Evolutionary conservation across 768 basidiomycete species (phyloP).

Genomic region (Auricularia cornea): DNA sequence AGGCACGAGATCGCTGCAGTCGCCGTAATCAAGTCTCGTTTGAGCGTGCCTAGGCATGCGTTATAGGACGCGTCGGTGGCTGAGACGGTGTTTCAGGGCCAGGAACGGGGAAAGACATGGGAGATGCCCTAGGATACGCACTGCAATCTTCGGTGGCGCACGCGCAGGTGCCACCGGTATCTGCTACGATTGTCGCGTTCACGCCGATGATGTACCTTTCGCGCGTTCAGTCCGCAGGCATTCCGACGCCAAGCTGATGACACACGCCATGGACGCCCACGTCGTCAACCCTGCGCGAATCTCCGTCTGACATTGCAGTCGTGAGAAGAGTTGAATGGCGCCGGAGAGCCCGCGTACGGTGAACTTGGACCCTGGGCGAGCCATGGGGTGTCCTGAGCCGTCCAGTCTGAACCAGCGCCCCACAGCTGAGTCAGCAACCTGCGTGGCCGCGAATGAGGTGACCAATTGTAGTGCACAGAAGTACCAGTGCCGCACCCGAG

Average conservation of each 20-base stretch:
- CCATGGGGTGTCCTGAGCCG: conserved; percentile 56
- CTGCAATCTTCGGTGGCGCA: conserved; percentile 57
- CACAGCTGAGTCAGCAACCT: conserved; percentile 33
- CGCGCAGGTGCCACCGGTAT: conserved; percentile 74
- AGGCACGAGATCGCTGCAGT: conserved; percentile 73
- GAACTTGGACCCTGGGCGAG: conserved; percentile 57
- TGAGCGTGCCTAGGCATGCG: conserved; percentile 31
- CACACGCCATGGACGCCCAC: conserved; percentile 45
- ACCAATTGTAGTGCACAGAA: background rate
- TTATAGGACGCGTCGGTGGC: conserved; percentile 18
- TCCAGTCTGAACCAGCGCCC: conserved; percentile 70
- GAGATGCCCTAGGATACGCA: too few species aligned
- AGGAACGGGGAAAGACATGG: too few species aligned
- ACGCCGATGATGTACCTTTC: conserved; percentile 56
- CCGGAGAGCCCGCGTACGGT: conserved; percentile 26
- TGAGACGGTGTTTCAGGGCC: too few species aligned
- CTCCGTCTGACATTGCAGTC: conserved; percentile 44
- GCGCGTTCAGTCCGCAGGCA: conserved; percentile 63
- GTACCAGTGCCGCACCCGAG: conserved; percentile 22
- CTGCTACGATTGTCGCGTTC: conserved; percentile 70
- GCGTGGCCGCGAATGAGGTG: conserved; percentile 4
- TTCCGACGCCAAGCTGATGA: conserved; percentile 60
- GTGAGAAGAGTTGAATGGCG: background rate
- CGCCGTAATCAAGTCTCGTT: conserved; percentile 71
- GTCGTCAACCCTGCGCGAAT: conserved; percentile 73